Evolutionary conservation across 2,329 filamentous ascomycete species (phyloP).

Genomic region (Alternaria alternata): DNA sequence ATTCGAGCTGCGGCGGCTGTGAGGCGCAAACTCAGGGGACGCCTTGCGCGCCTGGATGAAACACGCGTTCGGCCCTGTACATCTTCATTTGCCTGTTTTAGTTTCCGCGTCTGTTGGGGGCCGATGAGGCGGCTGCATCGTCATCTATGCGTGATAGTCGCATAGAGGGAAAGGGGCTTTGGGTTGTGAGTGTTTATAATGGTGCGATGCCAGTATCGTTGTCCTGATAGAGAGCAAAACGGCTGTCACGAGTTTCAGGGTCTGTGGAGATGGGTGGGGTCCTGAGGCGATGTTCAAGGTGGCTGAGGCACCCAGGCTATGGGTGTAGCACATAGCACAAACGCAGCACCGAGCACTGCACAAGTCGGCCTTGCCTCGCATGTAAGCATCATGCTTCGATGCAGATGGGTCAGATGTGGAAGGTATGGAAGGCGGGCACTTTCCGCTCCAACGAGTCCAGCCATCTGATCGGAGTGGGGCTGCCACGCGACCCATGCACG

Average conservation of each 20-base stretch:
- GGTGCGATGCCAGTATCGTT: slow-evolving; percentile 1
- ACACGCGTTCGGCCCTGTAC: slow-evolving; percentile 29
- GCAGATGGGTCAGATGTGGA: slow-evolving; percentile 1
- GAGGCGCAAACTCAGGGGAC: slow-evolving; percentile 29
- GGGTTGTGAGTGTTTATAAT: background rate
- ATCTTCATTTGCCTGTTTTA: slow-evolving; percentile 26
- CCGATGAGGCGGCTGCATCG: slow-evolving; percentile 5
- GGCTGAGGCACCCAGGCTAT: background rate
- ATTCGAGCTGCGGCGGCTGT: slow-evolving; percentile 21
- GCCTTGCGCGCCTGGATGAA: slow-evolving; percentile 27
- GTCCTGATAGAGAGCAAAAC: slow-evolving; percentile 6
- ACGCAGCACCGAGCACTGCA: background rate
- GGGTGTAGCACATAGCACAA: background rate
- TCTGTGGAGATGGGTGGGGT: background rate
- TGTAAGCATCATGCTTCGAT: background rate
- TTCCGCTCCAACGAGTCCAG: background rate
- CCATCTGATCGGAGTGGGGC: slow-evolving; percentile 19
- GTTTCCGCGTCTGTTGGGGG: slow-evolving; percentile 2
- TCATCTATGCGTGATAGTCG: background rate
- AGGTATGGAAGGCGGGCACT: slow-evolving; percentile 7
- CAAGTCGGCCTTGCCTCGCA: background rate
- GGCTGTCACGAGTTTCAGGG: slow-evolving; percentile 10
- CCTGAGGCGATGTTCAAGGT: background rate
- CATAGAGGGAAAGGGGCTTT: background rate
- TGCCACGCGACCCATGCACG: slow-evolving; percentile 30